Percentiles rank a stretch among this genome's conserved stretches.
phyloP scores from a whole-genome alignment of 352 stramenopile genomes.

The Globisporangium acanthophoron region DNA sequence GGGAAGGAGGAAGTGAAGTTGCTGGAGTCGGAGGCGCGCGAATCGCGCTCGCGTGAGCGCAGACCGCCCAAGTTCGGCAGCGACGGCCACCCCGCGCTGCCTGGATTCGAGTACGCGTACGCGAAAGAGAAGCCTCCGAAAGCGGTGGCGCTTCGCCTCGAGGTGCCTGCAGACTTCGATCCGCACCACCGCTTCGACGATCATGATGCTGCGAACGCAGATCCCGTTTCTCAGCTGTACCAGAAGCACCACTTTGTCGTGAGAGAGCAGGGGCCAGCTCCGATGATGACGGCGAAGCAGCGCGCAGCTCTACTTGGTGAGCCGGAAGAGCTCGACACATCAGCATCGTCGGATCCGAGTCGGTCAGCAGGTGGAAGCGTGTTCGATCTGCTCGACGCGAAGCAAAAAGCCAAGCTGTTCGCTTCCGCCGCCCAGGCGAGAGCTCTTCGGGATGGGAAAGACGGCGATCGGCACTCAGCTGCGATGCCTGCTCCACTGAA shows the following conservation, averaged over 20 bases:
- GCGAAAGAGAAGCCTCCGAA: slow-evolving; percentile 41
- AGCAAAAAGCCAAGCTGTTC: slow-evolving; percentile 44
- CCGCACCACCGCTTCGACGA: slow-evolving; percentile 40
- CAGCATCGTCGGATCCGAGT: neutral
- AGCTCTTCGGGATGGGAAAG: neutral
- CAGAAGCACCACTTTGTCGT: slow-evolving; percentile 51
- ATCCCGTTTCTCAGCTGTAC: slow-evolving; percentile 36
- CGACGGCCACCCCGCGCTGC: slow-evolving; percentile 50
- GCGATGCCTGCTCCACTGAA: neutral
- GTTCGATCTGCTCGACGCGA: slow-evolving; percentile 48
- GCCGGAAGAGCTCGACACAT: neutral
- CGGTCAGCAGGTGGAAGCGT: slow-evolving; percentile 25
- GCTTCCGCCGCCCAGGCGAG: slow-evolving; percentile 30
- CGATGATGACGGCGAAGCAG: slow-evolving; percentile 46
- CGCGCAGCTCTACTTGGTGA: slow-evolving; percentile 37
- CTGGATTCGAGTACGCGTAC: slow-evolving; percentile 45
- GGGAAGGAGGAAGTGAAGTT: slow-evolving; percentile 20
- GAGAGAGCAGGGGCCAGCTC: slow-evolving; percentile 21
- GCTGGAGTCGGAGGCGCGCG: slow-evolving; percentile 28
- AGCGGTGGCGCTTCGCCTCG: slow-evolving; percentile 27
- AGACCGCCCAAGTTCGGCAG: slow-evolving; percentile 28
- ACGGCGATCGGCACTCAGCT: neutral
- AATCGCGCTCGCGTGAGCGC: slow-evolving; percentile 11
- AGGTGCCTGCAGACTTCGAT: slow-evolving; percentile 51
- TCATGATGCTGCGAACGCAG: slow-evolving; percentile 4